A percentile compares a stretch with the other conserved stretches of the same genome.
Evolutionary conservation across 2,329 filamentous ascomycete species (phyloP).

Genomic region (Didymella keratinophila): DNA sequence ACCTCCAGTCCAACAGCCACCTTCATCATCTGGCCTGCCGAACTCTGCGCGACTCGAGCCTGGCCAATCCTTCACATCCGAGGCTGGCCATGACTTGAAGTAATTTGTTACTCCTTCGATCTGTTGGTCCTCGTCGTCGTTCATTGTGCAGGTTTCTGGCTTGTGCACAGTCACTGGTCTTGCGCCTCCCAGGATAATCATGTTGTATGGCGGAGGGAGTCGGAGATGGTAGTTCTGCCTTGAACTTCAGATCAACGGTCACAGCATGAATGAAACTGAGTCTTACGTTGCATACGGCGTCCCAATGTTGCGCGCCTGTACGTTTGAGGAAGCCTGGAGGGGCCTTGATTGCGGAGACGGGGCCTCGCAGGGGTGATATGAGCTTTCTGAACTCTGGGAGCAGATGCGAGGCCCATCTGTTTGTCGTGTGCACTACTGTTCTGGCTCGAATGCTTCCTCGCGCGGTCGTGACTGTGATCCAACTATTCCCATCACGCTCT

Average conservation of each 20-base stretch:
- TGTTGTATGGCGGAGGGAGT: not conserved
- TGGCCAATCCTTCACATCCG: not conserved
- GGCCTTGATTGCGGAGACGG: not conserved
- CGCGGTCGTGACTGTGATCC: not conserved
- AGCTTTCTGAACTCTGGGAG: not conserved
- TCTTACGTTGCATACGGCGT: not conserved
- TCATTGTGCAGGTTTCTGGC: not conserved
- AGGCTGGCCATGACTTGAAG: not conserved
- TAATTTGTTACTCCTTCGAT: not conserved
- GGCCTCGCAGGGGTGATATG: not conserved
- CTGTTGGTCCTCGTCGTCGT: not conserved
- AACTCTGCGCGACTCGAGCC: not conserved
- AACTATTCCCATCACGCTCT: not conserved
- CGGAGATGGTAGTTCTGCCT: not conserved
- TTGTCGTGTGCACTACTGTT: not conserved
- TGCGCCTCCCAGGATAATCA: not conserved
- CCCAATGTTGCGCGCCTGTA: not conserved
- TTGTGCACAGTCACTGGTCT: not conserved
- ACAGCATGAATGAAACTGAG: not conserved
- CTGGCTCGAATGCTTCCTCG: not conserved
- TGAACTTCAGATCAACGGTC: not conserved
- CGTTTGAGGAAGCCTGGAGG: not conserved
- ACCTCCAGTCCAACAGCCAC: not conserved
- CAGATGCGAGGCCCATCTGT: not conserved
- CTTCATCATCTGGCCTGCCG: not conserved